phyloP scores from a whole-genome alignment of 345 rosid genomes.

The Kandelia obovata region DNA sequence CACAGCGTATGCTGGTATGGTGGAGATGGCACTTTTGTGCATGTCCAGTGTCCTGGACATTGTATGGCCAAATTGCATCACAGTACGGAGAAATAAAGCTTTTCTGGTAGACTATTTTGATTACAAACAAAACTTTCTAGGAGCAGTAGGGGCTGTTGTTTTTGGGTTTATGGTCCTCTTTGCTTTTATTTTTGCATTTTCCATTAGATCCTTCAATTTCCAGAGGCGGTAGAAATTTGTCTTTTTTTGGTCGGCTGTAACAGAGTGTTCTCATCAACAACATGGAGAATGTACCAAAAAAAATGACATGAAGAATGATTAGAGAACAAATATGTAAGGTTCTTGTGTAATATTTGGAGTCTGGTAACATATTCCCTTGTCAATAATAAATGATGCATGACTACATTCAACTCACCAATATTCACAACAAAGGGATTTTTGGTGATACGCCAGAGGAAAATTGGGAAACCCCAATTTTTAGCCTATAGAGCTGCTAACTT shows the following conservation, averaged over 20 bases:
- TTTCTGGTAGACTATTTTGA: slow-evolving; percentile 6
- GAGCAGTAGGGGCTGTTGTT: slow-evolving; percentile 12
- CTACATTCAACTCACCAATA: no score
- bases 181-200: slow-evolving; percentile 16
- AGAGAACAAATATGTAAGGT: no score
- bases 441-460: no score
- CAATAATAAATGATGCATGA: no score
- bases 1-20: slow-evolving; percentile 38
- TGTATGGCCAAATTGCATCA: slow-evolving; percentile 23
- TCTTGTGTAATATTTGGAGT: no score
- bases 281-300: no score
- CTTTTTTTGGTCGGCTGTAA: background rate
- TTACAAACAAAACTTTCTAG: slow-evolving; percentile 21
- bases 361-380: no score
- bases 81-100: slow-evolving; percentile 13
- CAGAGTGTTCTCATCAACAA: no score
- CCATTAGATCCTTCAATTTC: slow-evolving; percentile 20
- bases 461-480: no score
- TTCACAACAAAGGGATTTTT: no score
- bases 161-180: slow-evolving; percentile 12
- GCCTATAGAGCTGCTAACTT: no score
- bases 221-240: slow-evolving; percentile 17
- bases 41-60: slow-evolving; percentile 34
- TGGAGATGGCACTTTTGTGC: slow-evolving; percentile 47
- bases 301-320: no score